Conservation (phyloP, 2,329 filamentous ascomycete species). For the Cercospora canescens region DNA sequence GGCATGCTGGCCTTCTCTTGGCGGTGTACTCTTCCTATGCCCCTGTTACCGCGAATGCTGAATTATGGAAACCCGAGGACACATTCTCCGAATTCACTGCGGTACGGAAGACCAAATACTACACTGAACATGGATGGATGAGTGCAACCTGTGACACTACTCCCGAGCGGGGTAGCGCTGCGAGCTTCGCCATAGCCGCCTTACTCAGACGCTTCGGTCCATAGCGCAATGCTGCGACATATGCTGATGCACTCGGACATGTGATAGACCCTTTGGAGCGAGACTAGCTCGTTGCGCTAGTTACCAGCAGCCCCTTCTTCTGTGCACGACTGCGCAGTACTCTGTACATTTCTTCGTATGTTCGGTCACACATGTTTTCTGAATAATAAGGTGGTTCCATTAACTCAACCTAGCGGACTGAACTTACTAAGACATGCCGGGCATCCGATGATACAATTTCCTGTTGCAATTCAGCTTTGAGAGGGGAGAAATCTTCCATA, state of each 20-base stretch:
- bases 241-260: neutral
- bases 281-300: neutral
- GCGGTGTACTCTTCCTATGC: neutral
- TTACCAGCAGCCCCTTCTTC: neutral
- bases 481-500: too few relatives aligned
- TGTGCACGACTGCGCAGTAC: neutral
- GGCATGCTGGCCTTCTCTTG: neutral
- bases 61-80: neutral
- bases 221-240: neutral
- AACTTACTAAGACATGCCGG: neutral
- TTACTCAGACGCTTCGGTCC: neutral
- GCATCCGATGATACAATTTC: too few relatives aligned
- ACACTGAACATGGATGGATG: neutral
- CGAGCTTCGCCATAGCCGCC: neutral
- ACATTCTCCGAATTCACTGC: neutral
- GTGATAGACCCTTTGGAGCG: neutral
- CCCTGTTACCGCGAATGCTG: neutral
- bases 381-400: neutral
- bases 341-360: neutral
- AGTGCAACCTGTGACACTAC: neutral
- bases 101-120: neutral
- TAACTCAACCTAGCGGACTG: neutral
- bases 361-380: neutral
- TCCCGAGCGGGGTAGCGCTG: neutral
- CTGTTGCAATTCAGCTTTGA: too few relatives aligned